phyloP scores from a whole-genome alignment of 2,329 filamentous ascomycete genomes.

The Phialophora tarda region DNA sequence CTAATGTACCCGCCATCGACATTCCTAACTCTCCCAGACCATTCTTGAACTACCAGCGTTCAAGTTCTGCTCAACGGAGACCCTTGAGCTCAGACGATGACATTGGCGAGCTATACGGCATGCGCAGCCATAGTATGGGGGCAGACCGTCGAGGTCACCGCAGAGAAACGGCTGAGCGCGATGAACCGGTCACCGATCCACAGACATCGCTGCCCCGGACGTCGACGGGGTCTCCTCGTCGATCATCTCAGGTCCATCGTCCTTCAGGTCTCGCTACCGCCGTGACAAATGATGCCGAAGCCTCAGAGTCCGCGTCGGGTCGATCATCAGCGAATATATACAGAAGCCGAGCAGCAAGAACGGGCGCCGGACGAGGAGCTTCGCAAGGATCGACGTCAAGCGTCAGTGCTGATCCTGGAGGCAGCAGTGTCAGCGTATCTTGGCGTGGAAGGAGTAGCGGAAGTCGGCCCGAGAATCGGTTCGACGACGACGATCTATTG shows the following conservation, averaged over 20 bases:
- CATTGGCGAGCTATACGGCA: constrained; percentile 53
- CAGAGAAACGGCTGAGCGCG: constrained; percentile 22
- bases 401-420: constrained; percentile 32
- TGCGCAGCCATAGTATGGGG: constrained; percentile 55
- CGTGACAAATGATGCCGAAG: constrained; percentile 29
- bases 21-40: constrained; percentile 56
- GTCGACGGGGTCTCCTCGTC: constrained; percentile 18
- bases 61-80: constrained; percentile 52
- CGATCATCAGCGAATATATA: constrained; percentile 34
- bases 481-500: constrained; percentile 39
- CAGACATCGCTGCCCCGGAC: constrained; percentile 3
- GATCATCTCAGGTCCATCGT: constrained; percentile 26
- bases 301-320: constrained; percentile 35
- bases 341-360: constrained; percentile 20
- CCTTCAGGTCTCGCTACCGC: constrained; percentile 26
- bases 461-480: constrained; percentile 36
- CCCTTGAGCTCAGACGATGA: constrained; percentile 46
- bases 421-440: constrained; percentile 35
- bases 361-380: constrained; percentile 27
- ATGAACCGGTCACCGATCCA: constrained; percentile 6
- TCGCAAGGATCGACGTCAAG: constrained; percentile 37
- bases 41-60: constrained; percentile 51
- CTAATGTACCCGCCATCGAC: constrained; percentile 53
- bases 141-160: constrained; percentile 38
- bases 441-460: constrained; percentile 35